phyloP scores from a whole-genome alignment of 345 rosid species.

The Murraya koenigii region DNA sequence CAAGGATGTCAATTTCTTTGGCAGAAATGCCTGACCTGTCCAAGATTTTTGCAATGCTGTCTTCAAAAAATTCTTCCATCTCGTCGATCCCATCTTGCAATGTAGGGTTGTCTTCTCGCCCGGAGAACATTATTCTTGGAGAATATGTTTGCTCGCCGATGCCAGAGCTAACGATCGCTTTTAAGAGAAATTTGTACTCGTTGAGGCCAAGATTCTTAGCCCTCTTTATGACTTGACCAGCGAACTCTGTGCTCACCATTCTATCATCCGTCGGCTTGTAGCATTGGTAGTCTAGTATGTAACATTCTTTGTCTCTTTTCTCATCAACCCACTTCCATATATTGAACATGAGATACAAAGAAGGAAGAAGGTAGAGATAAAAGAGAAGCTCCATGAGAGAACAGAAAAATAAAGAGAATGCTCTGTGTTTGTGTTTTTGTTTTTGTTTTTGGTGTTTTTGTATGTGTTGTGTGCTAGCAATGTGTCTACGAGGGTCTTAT shows the following conservation, averaged over 20 bases:
- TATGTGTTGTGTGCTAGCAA: background rate
- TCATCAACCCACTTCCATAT: conserved; percentile 40
- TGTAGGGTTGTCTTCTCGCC: conserved; percentile 57
- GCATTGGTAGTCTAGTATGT: conserved; percentile 59
- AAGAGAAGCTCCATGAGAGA: conserved; percentile 38
- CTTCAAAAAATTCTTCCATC: conserved; percentile 83
- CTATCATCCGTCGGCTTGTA: conserved; percentile 61
- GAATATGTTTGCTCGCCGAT: conserved; percentile 71
- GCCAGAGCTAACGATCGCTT: conserved; percentile 69
- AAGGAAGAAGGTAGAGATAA: conserved; percentile 29
- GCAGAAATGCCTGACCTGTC: conserved; percentile 62
- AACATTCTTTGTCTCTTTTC: conserved; percentile 50
- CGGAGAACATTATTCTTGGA: conserved; percentile 53
- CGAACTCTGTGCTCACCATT: conserved; percentile 42
- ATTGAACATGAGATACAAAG: conserved; percentile 32
- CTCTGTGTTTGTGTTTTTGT: background rate
- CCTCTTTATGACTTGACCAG: conserved; percentile 45
- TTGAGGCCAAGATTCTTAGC: conserved; percentile 49
- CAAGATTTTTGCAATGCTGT: conserved; percentile 57
- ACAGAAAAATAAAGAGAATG: background rate
- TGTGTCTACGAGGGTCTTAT: conserved; percentile 9
- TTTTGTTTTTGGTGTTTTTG: background rate
- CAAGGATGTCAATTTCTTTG: conserved; percentile 64
- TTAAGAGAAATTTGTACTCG: conserved; percentile 63
- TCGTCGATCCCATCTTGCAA: conserved; percentile 58